phyloP scores from a whole-genome alignment of 192 early-diverging fungal species.

The Coemansia sp. region DNA sequence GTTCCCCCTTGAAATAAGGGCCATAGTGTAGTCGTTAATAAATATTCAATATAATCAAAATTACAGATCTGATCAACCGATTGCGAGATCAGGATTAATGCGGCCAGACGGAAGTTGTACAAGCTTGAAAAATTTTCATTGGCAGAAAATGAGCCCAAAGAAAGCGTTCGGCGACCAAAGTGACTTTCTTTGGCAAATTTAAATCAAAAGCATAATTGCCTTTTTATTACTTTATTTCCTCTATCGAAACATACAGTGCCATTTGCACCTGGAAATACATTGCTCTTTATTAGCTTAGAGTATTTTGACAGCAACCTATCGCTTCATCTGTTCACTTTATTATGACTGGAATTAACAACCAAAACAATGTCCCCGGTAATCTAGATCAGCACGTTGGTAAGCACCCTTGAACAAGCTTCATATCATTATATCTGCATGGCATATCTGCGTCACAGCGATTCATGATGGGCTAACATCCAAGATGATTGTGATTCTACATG shows the following conservation, averaged over 20 bases:
- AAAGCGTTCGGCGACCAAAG: neutral
- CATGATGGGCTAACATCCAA: neutral
- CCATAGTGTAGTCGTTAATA: too few relatives aligned
- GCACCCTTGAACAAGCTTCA: neutral
- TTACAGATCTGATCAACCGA: neutral
- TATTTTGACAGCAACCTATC: neutral
- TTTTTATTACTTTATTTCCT: slow-evolving; percentile 13
- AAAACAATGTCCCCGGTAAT: slow-evolving; percentile 61
- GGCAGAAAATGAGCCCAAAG: slow-evolving; percentile 1
- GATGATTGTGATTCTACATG: neutral
- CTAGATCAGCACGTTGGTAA: slow-evolving; percentile 73
- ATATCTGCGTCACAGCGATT: neutral
- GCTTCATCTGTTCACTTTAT: slow-evolving; percentile 15
- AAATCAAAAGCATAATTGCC: neutral
- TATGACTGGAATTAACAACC: slow-evolving; percentile 53
- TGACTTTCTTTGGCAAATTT: neutral
- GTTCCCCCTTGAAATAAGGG: too few relatives aligned
- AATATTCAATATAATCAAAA: too few relatives aligned
- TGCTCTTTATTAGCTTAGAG: neutral
- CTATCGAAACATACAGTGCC: slow-evolving; percentile 11
- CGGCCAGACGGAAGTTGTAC: too few relatives aligned
- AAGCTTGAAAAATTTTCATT: slow-evolving; percentile 10
- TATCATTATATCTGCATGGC: neutral
- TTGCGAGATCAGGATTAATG: neutral
- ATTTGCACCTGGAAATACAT: slow-evolving; percentile 1